Evolutionary conservation across 345 rosid species (phyloP), one percentile per base, ranked within the genome.

Genomic region (Turritis glabra): DNA sequence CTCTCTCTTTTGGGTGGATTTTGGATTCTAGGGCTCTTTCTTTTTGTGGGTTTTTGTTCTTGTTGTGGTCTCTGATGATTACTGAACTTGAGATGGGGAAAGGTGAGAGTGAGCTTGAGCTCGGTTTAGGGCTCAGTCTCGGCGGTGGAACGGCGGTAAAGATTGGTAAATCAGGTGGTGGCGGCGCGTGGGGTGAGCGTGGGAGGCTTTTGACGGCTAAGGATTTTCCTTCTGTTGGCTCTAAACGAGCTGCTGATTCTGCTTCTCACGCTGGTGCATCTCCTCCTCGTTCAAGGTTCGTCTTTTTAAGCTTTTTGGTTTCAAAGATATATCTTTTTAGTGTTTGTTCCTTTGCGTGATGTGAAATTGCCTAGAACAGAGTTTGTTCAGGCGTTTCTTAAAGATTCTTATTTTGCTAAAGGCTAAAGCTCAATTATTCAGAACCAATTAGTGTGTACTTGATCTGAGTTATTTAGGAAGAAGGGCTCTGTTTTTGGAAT

Each of bases 201-300:
- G 91, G 92, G 2, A 87, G 95, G 73, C 88, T 91, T 77, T 73
- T 91, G 72, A 91, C 89, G 3, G 92, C 97, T 18, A 84, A 85
- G 46, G 91, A 88, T 69, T 90, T 90, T 60, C 93, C 91, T 80
- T 86, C 85, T 10, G 72, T 70, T 73, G 92, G 90, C 15, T 85
- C 82, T 64, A 89, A 87, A 64, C 86, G 96, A 81, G 76, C 95
- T 74, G 90, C 90, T 78, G 92, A 87, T 19, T 76, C 90, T 69
- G 81, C 76, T 65, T 78, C 95, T 60, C 84, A 83, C 48, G 89
- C 85, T 15, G 85, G 82, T 75, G 82, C 87, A 25, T 86, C 93
- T 64, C 91, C 93, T 61, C 83, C 93, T 78, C 64, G 80, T 66
- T 82, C 70, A 77, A 88, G 93, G 96, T 88, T 67, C 37, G 69